Evolutionary conservation across 1,284 basidiomycete species (phyloP).

Genomic region (Pseudozyma tsukubaensis): DNA sequence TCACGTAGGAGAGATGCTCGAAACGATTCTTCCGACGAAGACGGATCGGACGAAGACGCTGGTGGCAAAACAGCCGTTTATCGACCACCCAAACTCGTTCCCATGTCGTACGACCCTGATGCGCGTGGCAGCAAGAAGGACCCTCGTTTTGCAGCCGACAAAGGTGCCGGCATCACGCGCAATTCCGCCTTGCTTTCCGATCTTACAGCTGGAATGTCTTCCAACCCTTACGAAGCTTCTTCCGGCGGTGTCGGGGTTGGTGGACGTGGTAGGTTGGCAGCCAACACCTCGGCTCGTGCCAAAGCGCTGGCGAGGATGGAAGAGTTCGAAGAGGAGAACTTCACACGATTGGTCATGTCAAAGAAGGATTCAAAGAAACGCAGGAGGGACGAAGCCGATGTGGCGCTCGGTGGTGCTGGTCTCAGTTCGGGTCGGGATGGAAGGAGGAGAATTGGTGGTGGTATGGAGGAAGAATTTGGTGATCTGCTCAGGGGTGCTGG

Average conservation of each 20-base stretch:
- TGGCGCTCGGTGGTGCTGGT: conserved; percentile 80
- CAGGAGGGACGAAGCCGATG: conserved; percentile 86
- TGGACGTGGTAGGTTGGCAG: conserved; percentile 39
- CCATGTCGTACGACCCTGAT: conserved; percentile 85
- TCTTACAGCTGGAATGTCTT: conserved; percentile 61
- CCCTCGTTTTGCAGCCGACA: conserved; percentile 37
- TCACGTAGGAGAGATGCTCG: conserved; percentile 56
- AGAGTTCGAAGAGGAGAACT: conserved; percentile 95
- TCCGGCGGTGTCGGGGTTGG: conserved; percentile 62
- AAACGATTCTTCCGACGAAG: conserved; percentile 67
- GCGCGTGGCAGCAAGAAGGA: conserved; percentile 71
- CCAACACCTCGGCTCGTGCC: conserved; percentile 73
- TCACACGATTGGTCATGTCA: conserved; percentile 88
- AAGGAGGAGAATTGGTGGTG: conserved; percentile 61
- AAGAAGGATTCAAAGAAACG: conserved; percentile 86
- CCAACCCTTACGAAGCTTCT: conserved; percentile 64
- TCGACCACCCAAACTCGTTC: conserved; percentile 89
- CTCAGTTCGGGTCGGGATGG: conserved; percentile 52
- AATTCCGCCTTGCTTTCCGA: conserved; percentile 64
- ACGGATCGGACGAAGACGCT: conserved; percentile 40
- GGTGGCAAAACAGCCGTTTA: conserved; percentile 74
- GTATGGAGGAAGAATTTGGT: conserved; percentile 67
- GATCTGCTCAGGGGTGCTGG: conserved; percentile 60
- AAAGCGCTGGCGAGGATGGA: conserved; percentile 83
- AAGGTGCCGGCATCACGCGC: conserved; percentile 39